Conservation (phyloP, 2,329 filamentous ascomycete species). For the Penicillium sumatraense region DNA sequence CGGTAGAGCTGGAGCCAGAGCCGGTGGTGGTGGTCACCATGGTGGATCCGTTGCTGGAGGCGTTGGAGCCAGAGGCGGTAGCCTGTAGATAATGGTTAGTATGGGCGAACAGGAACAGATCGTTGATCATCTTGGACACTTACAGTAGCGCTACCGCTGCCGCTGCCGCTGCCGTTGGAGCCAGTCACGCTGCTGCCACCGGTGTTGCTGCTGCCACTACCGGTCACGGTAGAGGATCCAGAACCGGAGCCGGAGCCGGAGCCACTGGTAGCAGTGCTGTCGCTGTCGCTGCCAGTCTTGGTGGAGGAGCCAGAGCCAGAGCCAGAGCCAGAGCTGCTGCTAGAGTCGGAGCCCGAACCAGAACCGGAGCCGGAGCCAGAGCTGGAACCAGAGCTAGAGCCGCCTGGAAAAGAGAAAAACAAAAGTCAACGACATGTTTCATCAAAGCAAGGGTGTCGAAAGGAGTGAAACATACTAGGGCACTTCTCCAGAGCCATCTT, state of each 20-base stretch:
- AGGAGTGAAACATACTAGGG: constrained; percentile 27
- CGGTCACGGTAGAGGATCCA: constrained; percentile 15
- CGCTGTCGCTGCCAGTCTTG: constrained; percentile 11
- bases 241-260: constrained; percentile 19
- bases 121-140: constrained; percentile 1
- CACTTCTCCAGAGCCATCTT: constrained; percentile 42
- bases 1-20: constrained; percentile 25
- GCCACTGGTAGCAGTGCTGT: constrained; percentile 9
- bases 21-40: constrained; percentile 27
- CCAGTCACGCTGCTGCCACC: not conserved
- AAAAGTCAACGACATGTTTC: constrained; percentile 15
- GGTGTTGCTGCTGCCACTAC: constrained; percentile 5
- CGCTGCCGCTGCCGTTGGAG: constrained; percentile 10
- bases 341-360: constrained; percentile 11
- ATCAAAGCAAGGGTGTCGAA: not conserved
- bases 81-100: not conserved
- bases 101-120: not conserved
- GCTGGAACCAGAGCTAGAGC: constrained; percentile 15
- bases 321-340: constrained; percentile 9
- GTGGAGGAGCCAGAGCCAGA: constrained; percentile 9
- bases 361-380: constrained; percentile 22
- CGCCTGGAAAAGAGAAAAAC: constrained; percentile 6
- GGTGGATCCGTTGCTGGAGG: constrained; percentile 18
- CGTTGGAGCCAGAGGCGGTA: constrained; percentile 13
- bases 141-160: constrained; percentile 20